phyloP scores from a whole-genome alignment of 805 yeast species.

The Cyberlindnera mycetangii region DNA sequence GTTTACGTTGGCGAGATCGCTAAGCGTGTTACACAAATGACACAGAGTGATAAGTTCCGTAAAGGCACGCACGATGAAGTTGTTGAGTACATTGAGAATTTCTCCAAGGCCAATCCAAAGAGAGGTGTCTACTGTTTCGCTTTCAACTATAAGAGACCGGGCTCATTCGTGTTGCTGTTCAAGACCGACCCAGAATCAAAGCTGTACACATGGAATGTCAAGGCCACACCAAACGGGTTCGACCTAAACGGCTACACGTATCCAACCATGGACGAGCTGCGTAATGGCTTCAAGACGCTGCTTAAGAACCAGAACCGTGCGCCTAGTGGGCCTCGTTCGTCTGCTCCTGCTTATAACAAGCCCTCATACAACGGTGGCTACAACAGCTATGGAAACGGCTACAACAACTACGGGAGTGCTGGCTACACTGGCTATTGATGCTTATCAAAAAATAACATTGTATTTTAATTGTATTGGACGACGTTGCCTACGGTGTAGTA shows the following conservation, averaged over 20 bases:
- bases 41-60: constrained; percentile 83
- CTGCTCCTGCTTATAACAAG: not conserved
- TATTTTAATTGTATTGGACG: not conserved
- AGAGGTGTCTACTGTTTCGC: constrained; percentile 90
- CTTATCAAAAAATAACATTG: too few species aligned
- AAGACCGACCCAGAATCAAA: constrained; percentile 70
- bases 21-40: constrained; percentile 78
- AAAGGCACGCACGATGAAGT: constrained; percentile 77
- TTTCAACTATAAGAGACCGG: constrained; percentile 86
- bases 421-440: not conserved
- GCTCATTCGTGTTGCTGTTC: constrained; percentile 87
- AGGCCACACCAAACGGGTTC: constrained; percentile 85
- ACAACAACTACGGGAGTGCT: not conserved
- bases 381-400: not conserved
- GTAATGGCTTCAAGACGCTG: constrained; percentile 90
- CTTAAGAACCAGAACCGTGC: constrained; percentile 27
- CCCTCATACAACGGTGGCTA: not conserved
- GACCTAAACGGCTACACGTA: constrained; percentile 75
- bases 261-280: constrained; percentile 83
- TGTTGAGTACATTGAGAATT: constrained; percentile 81
- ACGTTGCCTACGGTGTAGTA: too few species aligned
- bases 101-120: constrained; percentile 86
- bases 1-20: constrained; percentile 84
- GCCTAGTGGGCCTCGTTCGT: not conserved
- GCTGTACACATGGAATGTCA: constrained; percentile 84